phyloP scores from a whole-genome alignment of 805 yeast genomes.

The Wickerhamomyces alni region DNA sequence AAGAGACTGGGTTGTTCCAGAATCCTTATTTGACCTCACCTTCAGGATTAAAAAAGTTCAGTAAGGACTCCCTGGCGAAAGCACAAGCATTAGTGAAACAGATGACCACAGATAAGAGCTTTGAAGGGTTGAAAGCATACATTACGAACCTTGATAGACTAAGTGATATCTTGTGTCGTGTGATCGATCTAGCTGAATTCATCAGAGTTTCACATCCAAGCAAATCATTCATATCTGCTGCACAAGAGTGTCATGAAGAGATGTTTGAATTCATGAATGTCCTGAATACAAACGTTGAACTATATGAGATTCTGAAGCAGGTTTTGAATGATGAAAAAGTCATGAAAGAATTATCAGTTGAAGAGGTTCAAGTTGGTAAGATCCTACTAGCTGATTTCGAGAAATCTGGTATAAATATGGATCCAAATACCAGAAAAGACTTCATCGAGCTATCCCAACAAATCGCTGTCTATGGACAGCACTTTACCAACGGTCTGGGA shows the following conservation, averaged over 20 bases:
- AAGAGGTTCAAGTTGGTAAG: constrained; percentile 79
- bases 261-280: constrained; percentile 93
- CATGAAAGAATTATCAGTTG: constrained; percentile 41
- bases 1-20: constrained; percentile 62
- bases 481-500: constrained; percentile 39
- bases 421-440: constrained; percentile 49
- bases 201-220: constrained; percentile 85
- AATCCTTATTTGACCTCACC: constrained; percentile 69
- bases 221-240: constrained; percentile 61
- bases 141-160: constrained; percentile 71
- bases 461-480: constrained; percentile 77
- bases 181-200: constrained; percentile 90
- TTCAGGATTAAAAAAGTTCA: constrained; percentile 62
- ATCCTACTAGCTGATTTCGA: constrained; percentile 80
- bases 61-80: constrained; percentile 52
- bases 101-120: constrained; percentile 44
- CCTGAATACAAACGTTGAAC: constrained; percentile 73
- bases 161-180: constrained; percentile 85
- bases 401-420: constrained; percentile 83
- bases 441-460: constrained; percentile 77
- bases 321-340: constrained; percentile 38
- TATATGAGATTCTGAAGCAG: constrained; percentile 54
- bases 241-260: constrained; percentile 81
- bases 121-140: constrained; percentile 40
- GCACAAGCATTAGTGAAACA: constrained; percentile 58